Evolutionary conservation across 805 yeast genomes (phyloP).

Genomic region (Millerago galiae): DNA sequence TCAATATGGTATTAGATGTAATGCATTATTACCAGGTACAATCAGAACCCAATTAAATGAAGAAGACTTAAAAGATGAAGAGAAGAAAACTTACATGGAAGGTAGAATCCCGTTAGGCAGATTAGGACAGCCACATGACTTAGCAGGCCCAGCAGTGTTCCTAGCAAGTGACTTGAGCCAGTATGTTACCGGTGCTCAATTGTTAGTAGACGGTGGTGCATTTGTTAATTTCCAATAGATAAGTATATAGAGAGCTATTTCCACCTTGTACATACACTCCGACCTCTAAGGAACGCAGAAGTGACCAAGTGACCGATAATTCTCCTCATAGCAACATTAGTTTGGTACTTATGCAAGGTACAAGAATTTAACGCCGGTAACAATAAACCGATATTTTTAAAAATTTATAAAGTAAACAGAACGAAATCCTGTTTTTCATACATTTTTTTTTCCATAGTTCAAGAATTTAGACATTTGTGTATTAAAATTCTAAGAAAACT

Average conservation of each 20-base stretch:
- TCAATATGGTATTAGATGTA: conserved; percentile 36
- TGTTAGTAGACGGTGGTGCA: conserved; percentile 40
- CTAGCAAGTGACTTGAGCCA: conserved; percentile 32
- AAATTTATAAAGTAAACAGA: neutral
- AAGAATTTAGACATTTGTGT: no score
- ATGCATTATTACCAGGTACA: conserved; percentile 41
- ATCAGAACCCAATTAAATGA: conserved; percentile 37
- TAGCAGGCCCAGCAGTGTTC: conserved; percentile 38
- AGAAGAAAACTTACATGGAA: conserved; percentile 32
- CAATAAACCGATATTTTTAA: no score
- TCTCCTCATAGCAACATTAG: no score
- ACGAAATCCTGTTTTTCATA: neutral
- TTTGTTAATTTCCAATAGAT: conserved; percentile 39
- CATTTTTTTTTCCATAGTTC: neutral
- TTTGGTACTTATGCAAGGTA: neutral
- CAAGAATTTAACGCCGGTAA: neutral
- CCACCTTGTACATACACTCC: neutral
- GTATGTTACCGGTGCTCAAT: conserved; percentile 36
- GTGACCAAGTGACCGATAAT: no score
- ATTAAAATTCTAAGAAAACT: conserved; percentile 20
- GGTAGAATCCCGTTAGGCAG: conserved; percentile 35
- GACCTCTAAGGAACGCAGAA: no score
- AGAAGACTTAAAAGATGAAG: conserved; percentile 33
- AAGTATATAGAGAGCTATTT: no score
- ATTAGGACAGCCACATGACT: conserved; percentile 31